Percentiles rank a stretch among this genome's conserved stretches.
Evolutionary conservation across 441 rosid genomes (phyloP).

Genomic region (Gossypium aridum): DNA sequence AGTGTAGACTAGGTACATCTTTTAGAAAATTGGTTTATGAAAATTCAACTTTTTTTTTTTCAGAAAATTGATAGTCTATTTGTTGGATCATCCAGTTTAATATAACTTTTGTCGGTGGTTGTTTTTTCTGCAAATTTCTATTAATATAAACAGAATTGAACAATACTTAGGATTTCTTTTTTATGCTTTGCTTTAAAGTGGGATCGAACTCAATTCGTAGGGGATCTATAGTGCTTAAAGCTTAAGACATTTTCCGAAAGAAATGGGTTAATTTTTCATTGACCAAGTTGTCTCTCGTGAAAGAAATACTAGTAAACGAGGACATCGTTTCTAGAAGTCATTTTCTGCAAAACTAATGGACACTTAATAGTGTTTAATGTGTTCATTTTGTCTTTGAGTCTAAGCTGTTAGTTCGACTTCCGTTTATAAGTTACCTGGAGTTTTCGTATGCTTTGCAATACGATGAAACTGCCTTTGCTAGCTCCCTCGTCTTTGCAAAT

Average conservation of each 20-base stretch:
- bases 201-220: not conserved
- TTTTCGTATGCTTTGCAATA: not conserved
- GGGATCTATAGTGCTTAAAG: not conserved
- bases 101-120: not conserved
- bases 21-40: not conserved
- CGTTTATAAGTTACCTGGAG: not conserved
- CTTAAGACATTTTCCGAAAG: not conserved
- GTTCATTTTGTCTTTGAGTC: not conserved
- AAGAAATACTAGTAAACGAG: not conserved
- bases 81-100: too few species aligned
- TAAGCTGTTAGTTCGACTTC: not conserved
- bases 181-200: not conserved
- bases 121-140: not conserved
- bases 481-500: not conserved
- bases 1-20: not conserved
- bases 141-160: not conserved
- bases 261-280: not conserved
- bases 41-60: not conserved
- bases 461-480: not conserved
- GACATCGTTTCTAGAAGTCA: not conserved
- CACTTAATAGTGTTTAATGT: not conserved
- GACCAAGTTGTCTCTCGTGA: not conserved
- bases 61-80: not conserved
- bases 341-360: not conserved
- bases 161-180: not conserved